Conservation (phyloP, 1,284 basidiomycete genomes). For the Ganoderma multipileum region DNA sequence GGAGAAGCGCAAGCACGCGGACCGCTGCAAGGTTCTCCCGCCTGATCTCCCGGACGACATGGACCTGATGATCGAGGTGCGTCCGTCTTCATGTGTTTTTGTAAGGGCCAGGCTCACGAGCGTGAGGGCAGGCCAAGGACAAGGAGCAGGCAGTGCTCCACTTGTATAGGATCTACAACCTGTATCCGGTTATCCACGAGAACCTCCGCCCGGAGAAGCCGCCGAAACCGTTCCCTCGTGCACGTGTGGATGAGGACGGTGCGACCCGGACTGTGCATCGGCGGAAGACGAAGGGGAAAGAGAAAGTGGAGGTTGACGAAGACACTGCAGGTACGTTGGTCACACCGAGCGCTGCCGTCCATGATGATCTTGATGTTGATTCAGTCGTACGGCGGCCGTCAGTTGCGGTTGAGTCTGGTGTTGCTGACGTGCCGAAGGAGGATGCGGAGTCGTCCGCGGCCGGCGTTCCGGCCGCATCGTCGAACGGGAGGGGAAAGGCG, state of each 20-base stretch:
- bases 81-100: slow-evolving; percentile 22
- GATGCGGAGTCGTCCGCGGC: not conserved
- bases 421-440: slow-evolving; percentile 19
- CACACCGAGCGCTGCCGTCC: not conserved
- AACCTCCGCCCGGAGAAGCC: slow-evolving; percentile 46
- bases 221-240: slow-evolving; percentile 50
- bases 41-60: slow-evolving; percentile 54
- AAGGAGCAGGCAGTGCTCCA: slow-evolving; percentile 95
- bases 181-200: slow-evolving; percentile 70
- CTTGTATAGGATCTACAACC: slow-evolving; percentile 78
- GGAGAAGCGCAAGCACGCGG: slow-evolving; percentile 87
- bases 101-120: not conserved
- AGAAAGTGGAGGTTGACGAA: slow-evolving; percentile 4
- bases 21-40: slow-evolving; percentile 76
- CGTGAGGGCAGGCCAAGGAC: slow-evolving; percentile 70
- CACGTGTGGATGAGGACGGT: slow-evolving; percentile 11
- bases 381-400: not conserved
- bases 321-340: slow-evolving; percentile 5
- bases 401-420: slow-evolving; percentile 11
- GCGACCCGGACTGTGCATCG: not conserved
- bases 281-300: slow-evolving; percentile 3
- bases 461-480: not conserved
- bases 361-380: not conserved
- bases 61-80: slow-evolving; percentile 89
- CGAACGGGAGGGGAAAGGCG: not conserved